phyloP scores from a whole-genome alignment of 106 monocot species.

The Dendrobium nobile region DNA sequence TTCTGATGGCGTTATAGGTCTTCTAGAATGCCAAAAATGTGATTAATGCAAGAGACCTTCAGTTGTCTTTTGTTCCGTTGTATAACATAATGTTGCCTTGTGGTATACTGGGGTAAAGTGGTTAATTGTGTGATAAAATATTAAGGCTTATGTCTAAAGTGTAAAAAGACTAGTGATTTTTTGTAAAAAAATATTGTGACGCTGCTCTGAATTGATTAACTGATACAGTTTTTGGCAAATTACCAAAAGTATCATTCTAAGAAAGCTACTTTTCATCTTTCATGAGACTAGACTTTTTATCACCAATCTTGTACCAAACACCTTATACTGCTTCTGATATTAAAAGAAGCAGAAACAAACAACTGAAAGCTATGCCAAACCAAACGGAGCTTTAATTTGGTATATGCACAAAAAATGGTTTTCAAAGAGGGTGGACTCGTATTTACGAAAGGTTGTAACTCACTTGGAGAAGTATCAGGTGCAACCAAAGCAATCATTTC shows the following conservation, averaged over 20 bases:
- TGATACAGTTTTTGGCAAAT: not conserved
- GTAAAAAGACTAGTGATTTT: not conserved
- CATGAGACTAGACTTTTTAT: not conserved
- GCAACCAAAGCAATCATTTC: conserved; percentile 78
- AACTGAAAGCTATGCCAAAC: not conserved
- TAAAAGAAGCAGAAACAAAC: not conserved
- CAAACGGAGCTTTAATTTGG: not conserved
- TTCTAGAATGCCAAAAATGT: not conserved
- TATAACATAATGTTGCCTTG: not conserved
- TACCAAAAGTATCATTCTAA: not conserved
- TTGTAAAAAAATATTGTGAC: not conserved
- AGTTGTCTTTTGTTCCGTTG: not conserved
- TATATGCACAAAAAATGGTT: not conserved
- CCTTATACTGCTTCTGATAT: not conserved
- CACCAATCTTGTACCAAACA: not conserved
- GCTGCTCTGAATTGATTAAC: not conserved
- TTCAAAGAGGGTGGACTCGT: not conserved
- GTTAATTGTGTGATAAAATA: not conserved
- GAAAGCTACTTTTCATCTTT: not conserved
- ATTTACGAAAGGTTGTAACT: conserved; percentile 3
- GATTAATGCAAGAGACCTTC: not conserved
- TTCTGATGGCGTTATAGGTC: not conserved
- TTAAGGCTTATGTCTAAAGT: not conserved
- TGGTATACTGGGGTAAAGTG: not conserved
- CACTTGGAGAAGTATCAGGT: conserved; percentile 94